Conservation (phyloP, 1,139 yeast genomes). For the Yamadazyma diddensiae region DNA sequence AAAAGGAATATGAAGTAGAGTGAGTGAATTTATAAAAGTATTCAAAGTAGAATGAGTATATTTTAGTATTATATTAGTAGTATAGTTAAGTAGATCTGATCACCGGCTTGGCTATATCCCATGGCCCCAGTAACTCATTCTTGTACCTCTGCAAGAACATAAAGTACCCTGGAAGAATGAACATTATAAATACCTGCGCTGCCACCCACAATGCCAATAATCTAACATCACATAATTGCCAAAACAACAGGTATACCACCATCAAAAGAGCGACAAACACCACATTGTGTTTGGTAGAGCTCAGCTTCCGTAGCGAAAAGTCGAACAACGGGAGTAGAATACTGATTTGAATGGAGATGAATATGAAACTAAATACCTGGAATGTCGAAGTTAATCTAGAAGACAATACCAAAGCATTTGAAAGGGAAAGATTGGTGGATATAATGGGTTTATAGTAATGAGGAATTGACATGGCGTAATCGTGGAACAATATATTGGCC, state of each 20-base stretch:
- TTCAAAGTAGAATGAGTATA: too few relatives aligned
- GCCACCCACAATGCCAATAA: slow-evolving; percentile 48
- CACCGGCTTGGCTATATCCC: slow-evolving; percentile 85
- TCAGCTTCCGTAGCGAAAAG: slow-evolving; percentile 48
- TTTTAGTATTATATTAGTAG: background rate
- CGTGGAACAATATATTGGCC: slow-evolving; percentile 64
- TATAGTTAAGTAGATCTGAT: slow-evolving; percentile 13
- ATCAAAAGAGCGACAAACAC: slow-evolving; percentile 23
- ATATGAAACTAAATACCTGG: slow-evolving; percentile 77
- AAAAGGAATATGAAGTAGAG: too few relatives aligned
- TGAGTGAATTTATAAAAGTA: too few relatives aligned
- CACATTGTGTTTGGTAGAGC: slow-evolving; percentile 26
- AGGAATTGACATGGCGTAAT: slow-evolving; percentile 49
- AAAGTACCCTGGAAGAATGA: slow-evolving; percentile 71
- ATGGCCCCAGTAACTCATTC: slow-evolving; percentile 87
- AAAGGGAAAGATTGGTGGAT: slow-evolving; percentile 78
- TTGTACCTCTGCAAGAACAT: slow-evolving; percentile 73
- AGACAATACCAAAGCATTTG: slow-evolving; percentile 87
- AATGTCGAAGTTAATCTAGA: slow-evolving; percentile 73
- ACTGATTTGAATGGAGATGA: slow-evolving; percentile 68
- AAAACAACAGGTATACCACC: slow-evolving; percentile 22
- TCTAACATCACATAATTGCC: slow-evolving; percentile 18
- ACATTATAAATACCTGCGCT: slow-evolving; percentile 44
- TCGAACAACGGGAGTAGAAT: slow-evolving; percentile 73
- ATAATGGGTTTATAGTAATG: slow-evolving; percentile 53